Percentiles rank a stretch among this genome's conserved stretches.
Evolutionary conservation across 495 filamentous ascomycete genomes (phyloP).

Genomic region (Chaetomium cochliodes): DNA sequence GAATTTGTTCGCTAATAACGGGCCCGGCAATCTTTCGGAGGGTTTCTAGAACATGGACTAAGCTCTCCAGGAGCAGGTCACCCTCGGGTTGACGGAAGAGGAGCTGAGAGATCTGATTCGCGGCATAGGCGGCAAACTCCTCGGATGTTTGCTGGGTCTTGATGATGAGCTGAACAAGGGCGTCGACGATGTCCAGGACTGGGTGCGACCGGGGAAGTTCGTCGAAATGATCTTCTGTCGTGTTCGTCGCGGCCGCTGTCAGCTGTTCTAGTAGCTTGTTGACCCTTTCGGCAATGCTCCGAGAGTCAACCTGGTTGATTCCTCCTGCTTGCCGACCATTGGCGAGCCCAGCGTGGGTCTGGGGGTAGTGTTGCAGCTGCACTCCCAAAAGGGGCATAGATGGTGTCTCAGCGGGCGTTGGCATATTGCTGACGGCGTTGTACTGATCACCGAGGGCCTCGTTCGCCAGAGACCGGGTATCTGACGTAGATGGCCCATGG

Average conservation of each 20-base stretch:
- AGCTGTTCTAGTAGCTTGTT: conserved; percentile 70
- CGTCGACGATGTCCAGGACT: conserved; percentile 63
- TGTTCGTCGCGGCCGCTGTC: conserved; percentile 59
- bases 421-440: conserved; percentile 68
- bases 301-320: conserved; percentile 63
- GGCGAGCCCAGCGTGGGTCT: conserved; percentile 47
- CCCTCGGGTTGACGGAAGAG: conserved; percentile 58
- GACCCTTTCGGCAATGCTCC: conserved; percentile 61
- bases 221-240: conserved; percentile 65
- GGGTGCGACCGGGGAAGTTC: conserved; percentile 65
- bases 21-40: conserved; percentile 75
- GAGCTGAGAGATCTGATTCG: conserved; percentile 65
- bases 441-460: conserved; percentile 86
- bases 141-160: conserved; percentile 60
- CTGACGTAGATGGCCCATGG: conserved; percentile 50
- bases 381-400: conserved; percentile 65
- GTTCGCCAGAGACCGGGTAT: conserved; percentile 53
- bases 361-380: conserved; percentile 63
- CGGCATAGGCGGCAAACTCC: conserved; percentile 63
- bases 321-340: conserved; percentile 58
- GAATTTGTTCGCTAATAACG: conserved; percentile 66
- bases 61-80: conserved; percentile 72
- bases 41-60: conserved; percentile 76
- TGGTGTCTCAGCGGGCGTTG: conserved; percentile 78
- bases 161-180: conserved; percentile 53